phyloP scores from a whole-genome alignment of 345 rosid species.

The Physaria fendleri region DNA sequence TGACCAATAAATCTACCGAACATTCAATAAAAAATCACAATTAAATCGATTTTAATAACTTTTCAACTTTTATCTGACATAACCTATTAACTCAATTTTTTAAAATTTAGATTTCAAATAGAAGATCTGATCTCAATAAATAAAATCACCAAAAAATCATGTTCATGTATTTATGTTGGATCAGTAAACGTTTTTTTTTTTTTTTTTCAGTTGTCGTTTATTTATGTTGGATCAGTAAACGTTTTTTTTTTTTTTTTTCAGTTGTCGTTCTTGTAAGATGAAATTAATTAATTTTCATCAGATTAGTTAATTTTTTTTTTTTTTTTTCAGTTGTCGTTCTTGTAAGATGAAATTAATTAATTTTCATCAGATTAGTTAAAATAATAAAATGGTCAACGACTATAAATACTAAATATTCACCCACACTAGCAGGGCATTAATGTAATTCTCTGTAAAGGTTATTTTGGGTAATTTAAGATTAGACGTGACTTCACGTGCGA shows the following conservation, averaged over 20 bases:
- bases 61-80: neutral
- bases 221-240: too few relatives aligned
- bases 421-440: neutral
- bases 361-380: too few relatives aligned
- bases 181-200: too few relatives aligned
- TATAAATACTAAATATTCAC: neutral
- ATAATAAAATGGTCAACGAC: neutral
- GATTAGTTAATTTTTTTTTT: neutral
- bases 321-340: too few relatives aligned
- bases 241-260: too few relatives aligned
- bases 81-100: neutral
- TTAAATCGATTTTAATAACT: too few relatives aligned
- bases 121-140: conserved; percentile 5
- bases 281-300: too few relatives aligned
- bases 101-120: conserved; percentile 10
- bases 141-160: conserved; percentile 9
- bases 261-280: too few relatives aligned
- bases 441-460: neutral
- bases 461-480: conserved; percentile 1
- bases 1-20: too few relatives aligned
- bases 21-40: neutral
- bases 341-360: too few relatives aligned
- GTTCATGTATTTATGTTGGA: conserved; percentile 5
- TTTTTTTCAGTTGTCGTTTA: too few relatives aligned
- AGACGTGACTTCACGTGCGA: conserved; percentile 33